A percentile compares a stretch with the other conserved stretches of the same genome.
phyloP scores from a whole-genome alignment of 2,329 filamentous ascomycete species.

The Alternaria longipes region DNA sequence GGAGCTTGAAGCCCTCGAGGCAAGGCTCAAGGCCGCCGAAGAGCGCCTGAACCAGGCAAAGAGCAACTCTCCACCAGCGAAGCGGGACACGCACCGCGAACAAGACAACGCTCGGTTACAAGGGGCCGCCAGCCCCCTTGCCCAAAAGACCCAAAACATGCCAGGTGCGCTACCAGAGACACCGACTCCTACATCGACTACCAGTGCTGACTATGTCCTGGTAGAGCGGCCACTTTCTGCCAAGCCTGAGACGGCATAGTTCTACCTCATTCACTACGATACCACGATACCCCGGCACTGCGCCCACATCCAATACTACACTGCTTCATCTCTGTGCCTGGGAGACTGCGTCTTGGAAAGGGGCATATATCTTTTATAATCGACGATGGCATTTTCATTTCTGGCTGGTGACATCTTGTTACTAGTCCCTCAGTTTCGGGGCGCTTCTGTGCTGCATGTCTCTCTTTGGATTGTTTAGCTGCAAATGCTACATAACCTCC shows the following conservation, averaged over 20 bases:
- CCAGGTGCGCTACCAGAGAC: conserved; percentile 47
- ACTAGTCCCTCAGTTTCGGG: not conserved
- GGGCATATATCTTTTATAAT: conserved; percentile 17
- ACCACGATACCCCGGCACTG: conserved; percentile 23
- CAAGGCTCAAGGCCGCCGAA: conserved; percentile 84
- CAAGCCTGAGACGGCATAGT: conserved; percentile 28
- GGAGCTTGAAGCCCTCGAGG: conserved; percentile 87
- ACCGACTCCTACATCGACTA: conserved; percentile 42
- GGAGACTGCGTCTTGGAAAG: conserved; percentile 13
- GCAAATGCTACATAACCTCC: conserved; percentile 15
- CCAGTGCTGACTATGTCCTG: conserved; percentile 49
- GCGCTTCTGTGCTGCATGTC: conserved; percentile 10
- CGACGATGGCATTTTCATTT: conserved; percentile 10
- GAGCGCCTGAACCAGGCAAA: conserved; percentile 66
- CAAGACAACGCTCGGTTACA: conserved; percentile 38
- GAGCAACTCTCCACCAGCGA: conserved; percentile 42
- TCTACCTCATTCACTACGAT: conserved; percentile 13
- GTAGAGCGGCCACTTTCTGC: conserved; percentile 45
- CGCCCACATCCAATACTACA: conserved; percentile 14
- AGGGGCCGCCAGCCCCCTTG: conserved; percentile 42
- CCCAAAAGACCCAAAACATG: conserved; percentile 28
- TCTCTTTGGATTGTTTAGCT: conserved; percentile 17
- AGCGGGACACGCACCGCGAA: conserved; percentile 41
- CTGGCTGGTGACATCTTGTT: conserved; percentile 5
- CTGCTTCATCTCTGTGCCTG: conserved; percentile 6